Evolutionary conservation across 768 basidiomycete genomes (phyloP), one percentile per base, ranked within the genome.

Genomic region (Termitomyces sp.): DNA sequence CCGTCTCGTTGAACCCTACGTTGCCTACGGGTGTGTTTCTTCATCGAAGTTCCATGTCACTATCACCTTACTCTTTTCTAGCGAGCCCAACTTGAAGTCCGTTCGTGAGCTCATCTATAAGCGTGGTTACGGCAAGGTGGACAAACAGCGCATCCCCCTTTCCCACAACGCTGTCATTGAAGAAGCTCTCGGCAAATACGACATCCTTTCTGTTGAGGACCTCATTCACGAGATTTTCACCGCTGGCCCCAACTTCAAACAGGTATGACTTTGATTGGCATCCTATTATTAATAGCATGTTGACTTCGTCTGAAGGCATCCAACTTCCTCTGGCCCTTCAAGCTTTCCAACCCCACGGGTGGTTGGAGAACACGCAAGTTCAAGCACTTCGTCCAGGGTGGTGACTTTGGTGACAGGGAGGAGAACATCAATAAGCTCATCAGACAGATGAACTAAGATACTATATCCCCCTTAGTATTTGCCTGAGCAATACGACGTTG

Each of bases 301-400:
- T 62, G 11, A 49, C 49, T 27, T 8, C 16, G 37, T 27, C 38
- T 46, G 17, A 42, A 90, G 89, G 90, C 87, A 57, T 85, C 90
- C 64, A 95, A 94, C 84, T 95, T 96, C 86, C 87, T 98, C 53
- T 98, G 95, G 95, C 97, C 97, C 25, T 98, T 99, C 85, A 99
- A 99, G 75, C 90, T 99, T 61, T 98, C 95, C 68, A 98, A 98
- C 86, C 96, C 97, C 55, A 98, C 84, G 63, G 96, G 97, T 63
- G 97, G 97, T 65, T 99, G 95, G 96, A 89, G 93, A 78, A 87
- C 84, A 72, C 85, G 94, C 73, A 98, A 98, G 79, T 98, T 98
- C 86, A 96, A 90, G 80, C 92, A 94, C 79, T 97, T 82, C 72
- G 85, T 97, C 59, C 84, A 95, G 82, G 95, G 95, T 68, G 95